These are phyloP conservation scores for Toxoplasma gondii DNA, from an alignment of 169 alveolate genomes.

Conservation along the genomic window DNA sequence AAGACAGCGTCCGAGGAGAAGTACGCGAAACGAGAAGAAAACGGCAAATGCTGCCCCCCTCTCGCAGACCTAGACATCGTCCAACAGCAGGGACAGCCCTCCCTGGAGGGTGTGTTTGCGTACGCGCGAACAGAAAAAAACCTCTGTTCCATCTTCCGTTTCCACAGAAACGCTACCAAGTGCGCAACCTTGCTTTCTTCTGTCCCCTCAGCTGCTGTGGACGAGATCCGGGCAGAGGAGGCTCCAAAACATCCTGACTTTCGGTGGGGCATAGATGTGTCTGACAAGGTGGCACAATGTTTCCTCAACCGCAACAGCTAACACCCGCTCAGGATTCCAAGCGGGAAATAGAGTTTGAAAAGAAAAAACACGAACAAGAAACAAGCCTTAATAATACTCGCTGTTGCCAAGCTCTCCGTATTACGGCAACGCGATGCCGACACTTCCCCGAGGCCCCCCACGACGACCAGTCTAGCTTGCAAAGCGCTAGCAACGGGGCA, in stretches of 20 bases:
- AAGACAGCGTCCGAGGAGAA: neutral
- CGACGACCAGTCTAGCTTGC: too few species aligned
- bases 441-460: too few species aligned
- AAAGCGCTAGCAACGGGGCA: too few species aligned
- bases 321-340: too few species aligned
- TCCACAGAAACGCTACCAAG: neutral
- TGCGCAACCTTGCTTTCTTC: neutral
- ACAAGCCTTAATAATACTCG: too few species aligned
- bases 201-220: neutral
- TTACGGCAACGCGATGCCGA: too few species aligned
- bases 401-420: too few species aligned
- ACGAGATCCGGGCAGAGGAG: neutral
- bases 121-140: neutral
- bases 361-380: too few species aligned
- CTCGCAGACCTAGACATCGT: neutral
- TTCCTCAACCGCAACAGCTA: too few species aligned
- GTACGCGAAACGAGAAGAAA: neutral
- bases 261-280: too few species aligned
- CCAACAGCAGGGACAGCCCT: neutral
- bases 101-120: neutral
- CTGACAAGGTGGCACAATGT: too few species aligned
- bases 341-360: too few species aligned
- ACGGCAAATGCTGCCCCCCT: neutral
- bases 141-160: neutral
- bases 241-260: neutral